Evolutionary conservation across 2,329 filamentous ascomycete genomes (phyloP), one percentile per base, ranked within the genome.

Genomic region (Cordyceps javanica): DNA sequence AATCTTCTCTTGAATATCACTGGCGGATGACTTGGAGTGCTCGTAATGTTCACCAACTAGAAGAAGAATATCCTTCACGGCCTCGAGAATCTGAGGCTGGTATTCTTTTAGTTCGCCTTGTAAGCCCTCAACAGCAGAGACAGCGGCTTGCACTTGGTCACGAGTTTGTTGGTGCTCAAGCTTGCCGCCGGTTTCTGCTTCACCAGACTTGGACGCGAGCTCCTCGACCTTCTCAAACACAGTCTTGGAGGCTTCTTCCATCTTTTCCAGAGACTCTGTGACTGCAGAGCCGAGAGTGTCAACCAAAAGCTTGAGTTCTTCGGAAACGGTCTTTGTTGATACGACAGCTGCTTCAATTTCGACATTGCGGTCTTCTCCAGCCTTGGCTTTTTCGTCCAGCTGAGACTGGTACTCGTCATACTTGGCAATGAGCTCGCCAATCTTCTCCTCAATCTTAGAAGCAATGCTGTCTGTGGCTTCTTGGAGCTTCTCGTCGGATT

Each of bases 11-110:
- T 84, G 76, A 25, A 87, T 75, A 3, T 77, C 75, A 7, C 71
- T 77, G 1, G 78, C 75, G 0, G 86, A 81, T 45, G 82, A 80
- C 71, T 92, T 91, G 14, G 91, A 89, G 68, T 96, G 90, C 64
- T 96, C 91, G 66, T 89, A 96, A 69, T 97, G 92, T 68, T 95
- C 84, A 25, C 85, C 88, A 56, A 96, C 89, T 25, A 95, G 80
- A 8, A 85, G 78, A 39, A 95, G 79, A n/a, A 97, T 85, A 65
- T 97, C 90, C 65, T 91, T 88, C 62, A 99, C 83, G 0, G 89
- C 84, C 55, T 93, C 87, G 58, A 97, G 82, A 63, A 97, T 89
- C 73, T 95, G 89, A 1, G 94, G 94, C 64, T 97, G 88, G 62
- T 88, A 88, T 69, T 97, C 91, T 9, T 82, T 82, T 30, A 96